These are phyloP conservation scores for Leishmania martiniquensis DNA, from an alignment of 208 protist species.

Conservation along the genomic window DNA sequence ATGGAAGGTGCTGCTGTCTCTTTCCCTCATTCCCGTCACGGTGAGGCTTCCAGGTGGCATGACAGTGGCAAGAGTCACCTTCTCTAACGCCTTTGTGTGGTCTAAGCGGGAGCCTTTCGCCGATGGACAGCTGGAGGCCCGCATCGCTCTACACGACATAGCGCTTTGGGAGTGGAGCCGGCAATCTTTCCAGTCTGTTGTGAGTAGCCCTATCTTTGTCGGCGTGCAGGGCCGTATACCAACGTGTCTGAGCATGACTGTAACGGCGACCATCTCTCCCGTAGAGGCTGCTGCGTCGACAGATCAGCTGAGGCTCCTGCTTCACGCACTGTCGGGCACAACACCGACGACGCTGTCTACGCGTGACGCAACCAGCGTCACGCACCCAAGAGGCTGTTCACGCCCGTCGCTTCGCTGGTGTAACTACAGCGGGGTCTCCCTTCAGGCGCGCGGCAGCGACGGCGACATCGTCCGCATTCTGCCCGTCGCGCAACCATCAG, in stretches of 20 bases:
- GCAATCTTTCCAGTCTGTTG: conserved; percentile 34
- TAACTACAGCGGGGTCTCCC: conserved; percentile 12
- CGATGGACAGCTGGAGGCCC: conserved; percentile 44
- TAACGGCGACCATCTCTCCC: conserved; percentile 39
- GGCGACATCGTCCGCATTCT: conserved; percentile 13
- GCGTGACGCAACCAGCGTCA: neutral
- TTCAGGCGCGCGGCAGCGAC: conserved; percentile 20
- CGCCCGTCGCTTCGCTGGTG: neutral
- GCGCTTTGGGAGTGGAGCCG: conserved; percentile 52
- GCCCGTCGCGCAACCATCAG: neutral
- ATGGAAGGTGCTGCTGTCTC: conserved; percentile 55
- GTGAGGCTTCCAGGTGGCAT: conserved; percentile 42
- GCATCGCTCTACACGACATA: conserved; percentile 56
- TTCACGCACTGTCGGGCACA: conserved; percentile 7
- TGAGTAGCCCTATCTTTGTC: conserved; percentile 42
- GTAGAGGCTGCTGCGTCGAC: conserved; percentile 33
- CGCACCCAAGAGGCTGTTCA: neutral
- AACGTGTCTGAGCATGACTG: conserved; percentile 17
- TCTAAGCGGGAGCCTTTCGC: conserved; percentile 39
- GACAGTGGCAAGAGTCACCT: conserved; percentile 41
- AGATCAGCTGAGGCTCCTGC: conserved; percentile 23
- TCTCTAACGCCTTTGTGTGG: conserved; percentile 56
- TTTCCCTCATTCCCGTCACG: conserved; percentile 54
- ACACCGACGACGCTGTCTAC: neutral
- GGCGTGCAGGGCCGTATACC: conserved; percentile 34